Evolutionary conservation across 2,329 filamentous ascomycete genomes (phyloP).

Genomic region (Aspergillus eucalypticola): DNA sequence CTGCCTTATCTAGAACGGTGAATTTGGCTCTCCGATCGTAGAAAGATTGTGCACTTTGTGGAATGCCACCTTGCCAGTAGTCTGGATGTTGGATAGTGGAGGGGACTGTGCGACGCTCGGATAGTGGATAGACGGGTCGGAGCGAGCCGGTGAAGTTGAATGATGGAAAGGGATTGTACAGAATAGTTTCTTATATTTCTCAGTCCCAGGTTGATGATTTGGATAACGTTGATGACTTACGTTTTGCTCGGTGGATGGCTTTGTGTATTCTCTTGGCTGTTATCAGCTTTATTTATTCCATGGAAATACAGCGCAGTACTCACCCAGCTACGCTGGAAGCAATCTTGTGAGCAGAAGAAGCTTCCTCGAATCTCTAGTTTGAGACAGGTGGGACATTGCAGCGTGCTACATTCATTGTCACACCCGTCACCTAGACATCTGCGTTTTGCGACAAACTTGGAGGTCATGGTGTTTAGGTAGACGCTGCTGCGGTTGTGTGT

Average conservation of each 20-base stretch:
- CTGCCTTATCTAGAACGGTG: conserved; percentile 71
- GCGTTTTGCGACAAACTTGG: not conserved
- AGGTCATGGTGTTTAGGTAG: not conserved
- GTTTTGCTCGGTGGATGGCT: conserved; percentile 42
- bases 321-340: conserved; percentile 97
- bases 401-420: not conserved
- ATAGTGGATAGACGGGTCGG: conserved; percentile 80
- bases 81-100: conserved; percentile 76
- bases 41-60: conserved; percentile 57
- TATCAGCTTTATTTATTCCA: conserved; percentile 4
- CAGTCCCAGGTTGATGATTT: conserved; percentile 69
- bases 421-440: not conserved
- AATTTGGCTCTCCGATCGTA: conserved; percentile 67
- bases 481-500: too few species aligned
- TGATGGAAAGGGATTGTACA: conserved; percentile 83
- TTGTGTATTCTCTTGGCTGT: conserved; percentile 47
- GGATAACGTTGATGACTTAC: conserved; percentile 62
- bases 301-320: conserved; percentile 26
- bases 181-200: conserved; percentile 78
- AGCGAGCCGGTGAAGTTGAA: conserved; percentile 76
- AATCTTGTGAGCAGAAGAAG: conserved; percentile 85
- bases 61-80: conserved; percentile 76
- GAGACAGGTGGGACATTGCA: conserved; percentile 90
- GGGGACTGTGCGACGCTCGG: conserved; percentile 67
- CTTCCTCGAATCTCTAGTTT: conserved; percentile 70